Evolutionary conservation across 371 early-diverging fungal genomes (phyloP).

Genomic region (Phascolomyces articulosus): DNA sequence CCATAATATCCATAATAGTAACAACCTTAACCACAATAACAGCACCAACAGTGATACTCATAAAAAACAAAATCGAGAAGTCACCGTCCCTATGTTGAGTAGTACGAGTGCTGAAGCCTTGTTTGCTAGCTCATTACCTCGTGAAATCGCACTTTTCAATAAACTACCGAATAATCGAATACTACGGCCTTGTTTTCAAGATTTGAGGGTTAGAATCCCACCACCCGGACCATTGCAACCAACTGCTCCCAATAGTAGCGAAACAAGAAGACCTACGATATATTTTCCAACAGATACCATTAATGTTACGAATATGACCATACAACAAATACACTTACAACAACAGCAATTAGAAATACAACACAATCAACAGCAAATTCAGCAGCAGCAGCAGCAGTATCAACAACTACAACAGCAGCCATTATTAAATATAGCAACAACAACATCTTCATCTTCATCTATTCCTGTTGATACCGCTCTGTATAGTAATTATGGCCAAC

Average conservation of each 20-base stretch:
- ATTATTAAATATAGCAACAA: too few relatives aligned
- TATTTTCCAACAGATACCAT: background rate
- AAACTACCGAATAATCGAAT: background rate
- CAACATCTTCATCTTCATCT: too few relatives aligned
- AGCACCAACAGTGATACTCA: background rate
- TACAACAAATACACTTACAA: too few relatives aligned
- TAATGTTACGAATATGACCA: background rate
- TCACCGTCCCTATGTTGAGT: background rate
- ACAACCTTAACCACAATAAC: background rate
- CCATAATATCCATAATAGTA: background rate
- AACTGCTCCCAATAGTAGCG: background rate
- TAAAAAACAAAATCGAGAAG: background rate
- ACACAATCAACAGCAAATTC: too few relatives aligned
- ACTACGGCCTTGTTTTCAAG: background rate
- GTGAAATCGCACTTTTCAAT: slow-evolving; percentile 1
- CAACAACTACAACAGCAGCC: too few relatives aligned
- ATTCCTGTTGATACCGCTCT: too few relatives aligned
- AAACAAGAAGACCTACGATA: background rate
- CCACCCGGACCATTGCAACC: background rate
- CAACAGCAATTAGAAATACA: too few relatives aligned
- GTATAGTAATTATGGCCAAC: too few relatives aligned
- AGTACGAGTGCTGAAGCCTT: slow-evolving; percentile 3
- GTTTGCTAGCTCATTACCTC: background rate
- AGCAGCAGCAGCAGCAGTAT: too few relatives aligned
- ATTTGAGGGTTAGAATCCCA: background rate